Percentiles rank a stretch among this genome's conserved stretches.
These are phyloP conservation scores for Hortiboletus campestris DNA, from an alignment of 768 basidiomycete species.

Conservation along the genomic window DNA sequence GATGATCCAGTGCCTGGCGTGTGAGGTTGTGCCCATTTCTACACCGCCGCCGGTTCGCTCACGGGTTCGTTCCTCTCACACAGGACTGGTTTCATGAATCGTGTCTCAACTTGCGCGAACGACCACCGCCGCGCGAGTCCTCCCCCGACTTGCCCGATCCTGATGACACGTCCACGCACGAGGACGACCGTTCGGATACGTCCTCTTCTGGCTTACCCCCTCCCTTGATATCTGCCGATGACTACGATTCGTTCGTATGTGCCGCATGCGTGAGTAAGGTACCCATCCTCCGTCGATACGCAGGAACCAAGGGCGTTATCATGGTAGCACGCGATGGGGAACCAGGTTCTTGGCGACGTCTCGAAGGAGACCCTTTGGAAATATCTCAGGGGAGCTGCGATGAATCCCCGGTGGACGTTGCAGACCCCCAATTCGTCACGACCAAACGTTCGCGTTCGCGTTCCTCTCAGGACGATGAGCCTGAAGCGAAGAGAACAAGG, in stretches of 20 bases:
- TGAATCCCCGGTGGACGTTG: conserved; percentile 25
- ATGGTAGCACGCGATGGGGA: conserved; percentile 60
- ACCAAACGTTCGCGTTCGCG: conserved; percentile 47
- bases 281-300: conserved; percentile 53
- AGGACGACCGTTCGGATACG: conserved; percentile 56
- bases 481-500: conserved; percentile 43
- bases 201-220: conserved; percentile 67
- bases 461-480: conserved; percentile 30
- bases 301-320: conserved; percentile 64
- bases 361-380: conserved; percentile 34
- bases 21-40: conserved; percentile 54
- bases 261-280: conserved; percentile 61
- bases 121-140: conserved; percentile 49
- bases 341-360: conserved; percentile 49
- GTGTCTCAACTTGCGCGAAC: conserved; percentile 75
- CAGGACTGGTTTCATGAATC: conserved; percentile 94
- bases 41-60: background rate
- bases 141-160: conserved; percentile 24
- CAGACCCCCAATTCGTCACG: conserved; percentile 18
- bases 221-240: conserved; percentile 60
- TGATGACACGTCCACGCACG: conserved; percentile 21
- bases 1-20: conserved; percentile 85
- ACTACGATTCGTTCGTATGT: conserved; percentile 79
- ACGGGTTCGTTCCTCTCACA: background rate
- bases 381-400: background rate